phyloP scores from a whole-genome alignment of 1,284 basidiomycete species.

The Amylostereum areolatum region DNA sequence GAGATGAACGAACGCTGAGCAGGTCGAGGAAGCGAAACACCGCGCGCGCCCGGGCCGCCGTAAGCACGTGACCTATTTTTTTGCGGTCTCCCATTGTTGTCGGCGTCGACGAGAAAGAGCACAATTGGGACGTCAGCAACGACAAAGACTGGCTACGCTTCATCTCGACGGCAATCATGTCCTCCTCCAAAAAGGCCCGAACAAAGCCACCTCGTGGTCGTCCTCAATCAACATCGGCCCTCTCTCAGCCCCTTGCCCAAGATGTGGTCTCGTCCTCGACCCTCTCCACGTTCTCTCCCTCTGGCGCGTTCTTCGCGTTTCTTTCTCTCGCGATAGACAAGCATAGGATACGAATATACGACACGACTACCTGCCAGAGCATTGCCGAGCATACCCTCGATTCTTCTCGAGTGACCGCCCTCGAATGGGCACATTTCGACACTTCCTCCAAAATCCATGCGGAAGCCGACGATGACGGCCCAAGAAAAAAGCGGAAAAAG shows the following conservation, averaged over 20 bases:
- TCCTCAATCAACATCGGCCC: slow-evolving; percentile 47
- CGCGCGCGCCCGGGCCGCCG: too few relatives aligned
- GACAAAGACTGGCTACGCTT: too few relatives aligned
- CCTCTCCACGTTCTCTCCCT: slow-evolving; percentile 59
- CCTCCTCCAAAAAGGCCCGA: slow-evolving; percentile 43
- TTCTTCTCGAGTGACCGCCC: slow-evolving; percentile 45
- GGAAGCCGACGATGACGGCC: slow-evolving; percentile 23
- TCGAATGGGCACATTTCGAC: slow-evolving; percentile 46
- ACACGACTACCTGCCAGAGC: slow-evolving; percentile 47
- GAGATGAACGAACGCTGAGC: too few relatives aligned
- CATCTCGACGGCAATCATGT: slow-evolving; percentile 20
- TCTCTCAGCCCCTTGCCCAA: slow-evolving; percentile 54
- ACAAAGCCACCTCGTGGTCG: slow-evolving; percentile 49
- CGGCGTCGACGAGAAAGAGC: too few relatives aligned
- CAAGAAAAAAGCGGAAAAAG: slow-evolving; percentile 40
- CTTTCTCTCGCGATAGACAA: slow-evolving; percentile 69
- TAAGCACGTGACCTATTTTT: too few relatives aligned
- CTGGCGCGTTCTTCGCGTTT: slow-evolving; percentile 55
- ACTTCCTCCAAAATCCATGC: slow-evolving; percentile 20
- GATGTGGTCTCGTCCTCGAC: slow-evolving; percentile 38
- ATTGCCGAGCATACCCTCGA: slow-evolving; percentile 57
- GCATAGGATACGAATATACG: slow-evolving; percentile 65
- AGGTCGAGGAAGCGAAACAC: too few relatives aligned
- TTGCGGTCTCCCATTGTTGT: too few relatives aligned
- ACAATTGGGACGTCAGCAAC: too few relatives aligned